Evolutionary conservation across 192 early-diverging fungal species (phyloP), one percentile per base, ranked within the genome.

Genomic region (Umbelopsis ramanniana): DNA sequence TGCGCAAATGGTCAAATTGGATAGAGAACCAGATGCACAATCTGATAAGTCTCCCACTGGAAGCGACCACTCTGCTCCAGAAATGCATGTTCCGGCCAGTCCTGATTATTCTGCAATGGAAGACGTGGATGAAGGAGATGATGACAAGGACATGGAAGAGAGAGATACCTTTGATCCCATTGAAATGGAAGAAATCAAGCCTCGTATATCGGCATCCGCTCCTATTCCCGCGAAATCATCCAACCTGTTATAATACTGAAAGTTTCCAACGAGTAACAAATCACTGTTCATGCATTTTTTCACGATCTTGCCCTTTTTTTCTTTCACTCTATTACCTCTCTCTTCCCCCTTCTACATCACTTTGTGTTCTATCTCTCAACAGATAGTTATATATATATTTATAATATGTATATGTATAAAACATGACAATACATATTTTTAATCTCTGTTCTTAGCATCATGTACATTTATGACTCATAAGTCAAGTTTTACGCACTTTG

Each of bases 1-100:
- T 0, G 73, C 67, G 2, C 73, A 74, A 22, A 80, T 54, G 63
- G 71, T 57, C 0, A 74, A 74, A n/a, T 37, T 63, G 29, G 57
- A 63, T 37, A 22, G 57, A 11, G 57, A 63, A 63, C 24, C 17
- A 19, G 57, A 63, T 63, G 57, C 23, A 63, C 57, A 63, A n/a
- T 38, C 57, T 6, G 15, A 63, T 17, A 63, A 63, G 33, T 63
- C 57, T 6, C 57, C 57, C 12, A 63, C 57, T 17, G 33, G 24
- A 0, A 37, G 57, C 17, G 57, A 63, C 12, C 57, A 35, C 15
- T 63, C 26, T 9, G 57, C 24, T 14, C 57, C 57, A 0, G 26
- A 63, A 37, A 63, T 63, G 57, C 57, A 63, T 63, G 57, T 63
- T 63, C 57, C 57, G 23, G 57, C 26, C 11, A 63, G 57, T 17